A percentile compares a stretch with the other conserved stretches of the same genome.
phyloP scores from a whole-genome alignment of 306 rosid species.

The Argentina anserina region DNA sequence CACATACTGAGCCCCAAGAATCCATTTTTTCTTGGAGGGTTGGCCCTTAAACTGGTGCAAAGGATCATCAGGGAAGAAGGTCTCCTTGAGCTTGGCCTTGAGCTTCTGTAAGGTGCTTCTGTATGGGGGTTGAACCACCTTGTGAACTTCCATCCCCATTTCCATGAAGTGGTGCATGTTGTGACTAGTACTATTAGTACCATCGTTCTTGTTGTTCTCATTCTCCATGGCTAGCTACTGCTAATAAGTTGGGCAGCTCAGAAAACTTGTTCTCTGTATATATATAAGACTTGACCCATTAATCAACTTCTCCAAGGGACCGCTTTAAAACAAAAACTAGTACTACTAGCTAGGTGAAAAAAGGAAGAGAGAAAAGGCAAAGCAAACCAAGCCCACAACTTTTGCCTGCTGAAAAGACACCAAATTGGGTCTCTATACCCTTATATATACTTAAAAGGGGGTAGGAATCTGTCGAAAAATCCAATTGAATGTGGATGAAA shows the following conservation, averaged over 20 bases:
- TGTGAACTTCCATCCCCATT: conserved; percentile 56
- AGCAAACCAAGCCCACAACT: neutral
- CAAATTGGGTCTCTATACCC: neutral
- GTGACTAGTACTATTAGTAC: conserved; percentile 1
- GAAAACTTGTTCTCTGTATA: neutral
- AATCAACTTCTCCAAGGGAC: conserved; percentile 24
- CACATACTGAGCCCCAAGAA: conserved; percentile 71
- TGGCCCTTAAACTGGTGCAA: conserved; percentile 85
- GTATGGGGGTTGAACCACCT: conserved; percentile 70
- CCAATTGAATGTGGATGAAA: neutral
- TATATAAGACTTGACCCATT: conserved; percentile 22
- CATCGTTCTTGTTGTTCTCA: neutral
- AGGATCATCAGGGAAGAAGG: conserved; percentile 93
- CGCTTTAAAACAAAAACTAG: conserved; percentile 24
- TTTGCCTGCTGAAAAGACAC: neutral
- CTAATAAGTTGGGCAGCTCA: neutral
- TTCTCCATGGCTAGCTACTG: conserved; percentile 15
- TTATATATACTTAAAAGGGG: neutral
- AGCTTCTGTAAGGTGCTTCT: conserved; percentile 51
- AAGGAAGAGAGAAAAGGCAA: conserved; percentile 1
- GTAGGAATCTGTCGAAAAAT: neutral
- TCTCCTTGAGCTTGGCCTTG: conserved; percentile 62
- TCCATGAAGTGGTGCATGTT: conserved; percentile 44
- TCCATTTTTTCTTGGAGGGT: conserved; percentile 37
- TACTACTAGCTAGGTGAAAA: neutral